phyloP scores from a whole-genome alignment of 2,329 filamentous ascomycete genomes.

The Ophiocordyceps sinensis region DNA sequence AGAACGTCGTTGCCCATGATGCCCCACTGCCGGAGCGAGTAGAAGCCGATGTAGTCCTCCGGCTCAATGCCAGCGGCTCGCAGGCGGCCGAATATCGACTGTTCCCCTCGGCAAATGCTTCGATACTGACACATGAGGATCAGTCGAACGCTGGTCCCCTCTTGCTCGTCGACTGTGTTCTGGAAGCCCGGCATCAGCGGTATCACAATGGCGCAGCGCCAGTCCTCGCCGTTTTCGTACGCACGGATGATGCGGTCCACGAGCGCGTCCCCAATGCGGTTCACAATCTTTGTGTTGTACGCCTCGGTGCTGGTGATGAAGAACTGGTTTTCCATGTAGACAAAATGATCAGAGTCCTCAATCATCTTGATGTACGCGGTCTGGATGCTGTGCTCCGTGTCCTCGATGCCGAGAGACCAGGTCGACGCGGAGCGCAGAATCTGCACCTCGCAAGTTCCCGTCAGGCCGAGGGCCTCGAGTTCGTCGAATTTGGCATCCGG shows the following conservation, averaged over 20 bases:
- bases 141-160: conserved; percentile 83
- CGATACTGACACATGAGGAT: conserved; percentile 97
- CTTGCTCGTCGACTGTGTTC: conserved; percentile 85
- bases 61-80: conserved; percentile 72
- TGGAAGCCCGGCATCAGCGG: conserved; percentile 98
- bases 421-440: conserved; percentile 79
- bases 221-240: conserved; percentile 69
- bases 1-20: conserved; percentile 73
- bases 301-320: conserved; percentile 90
- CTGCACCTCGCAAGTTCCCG: conserved; percentile 92
- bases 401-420: conserved; percentile 84
- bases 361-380: conserved; percentile 92
- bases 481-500: conserved; percentile 83
- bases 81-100: conserved; percentile 81
- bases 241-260: conserved; percentile 85
- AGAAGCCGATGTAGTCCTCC: conserved; percentile 92
- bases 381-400: conserved; percentile 89
- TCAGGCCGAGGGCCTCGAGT: conserved; percentile 72
- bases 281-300: conserved; percentile 74
- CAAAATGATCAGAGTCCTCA: conserved; percentile 86
- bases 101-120: conserved; percentile 85
- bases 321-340: conserved; percentile 98
- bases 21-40: conserved; percentile 83
- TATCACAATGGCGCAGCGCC: conserved; percentile 81
- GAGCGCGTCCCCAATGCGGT: conserved; percentile 85